Evolutionary conservation across 805 yeast species (phyloP).

Genomic region (Danielozyma ontarioensis): DNA sequence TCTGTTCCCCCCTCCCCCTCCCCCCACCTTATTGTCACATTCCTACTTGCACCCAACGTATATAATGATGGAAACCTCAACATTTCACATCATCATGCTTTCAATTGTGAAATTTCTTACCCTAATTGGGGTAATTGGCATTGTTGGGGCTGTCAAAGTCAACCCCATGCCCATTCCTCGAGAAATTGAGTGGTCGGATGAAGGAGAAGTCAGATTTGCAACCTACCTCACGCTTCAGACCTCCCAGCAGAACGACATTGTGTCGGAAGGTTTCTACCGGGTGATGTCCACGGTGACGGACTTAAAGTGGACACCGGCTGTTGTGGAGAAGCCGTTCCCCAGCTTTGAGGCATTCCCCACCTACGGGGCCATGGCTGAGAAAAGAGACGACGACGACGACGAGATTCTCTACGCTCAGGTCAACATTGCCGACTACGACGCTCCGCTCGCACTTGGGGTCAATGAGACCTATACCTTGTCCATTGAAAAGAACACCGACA

Average conservation of each 20-base stretch:
- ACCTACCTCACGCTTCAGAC: constrained; percentile 3
- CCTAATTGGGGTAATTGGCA: too few species aligned
- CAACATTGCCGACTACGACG: constrained; percentile 12
- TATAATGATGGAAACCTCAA: too few species aligned
- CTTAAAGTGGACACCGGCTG: constrained; percentile 31
- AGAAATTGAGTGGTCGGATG: constrained; percentile 14
- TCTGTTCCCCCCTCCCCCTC: too few species aligned
- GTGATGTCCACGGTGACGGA: constrained; percentile 10
- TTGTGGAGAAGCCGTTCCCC: constrained; percentile 21
- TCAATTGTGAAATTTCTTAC: too few species aligned
- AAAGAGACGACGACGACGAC: not conserved
- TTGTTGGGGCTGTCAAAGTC: too few species aligned
- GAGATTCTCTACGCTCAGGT: constrained; percentile 3
- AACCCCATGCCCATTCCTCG: constrained; percentile 22
- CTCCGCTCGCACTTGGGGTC: constrained; percentile 29
- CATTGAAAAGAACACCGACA: constrained; percentile 5
- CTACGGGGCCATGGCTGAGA: not conserved
- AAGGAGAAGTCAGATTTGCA: constrained; percentile 4
- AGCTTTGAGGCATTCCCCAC: constrained; percentile 14
- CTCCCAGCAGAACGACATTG: constrained; percentile 6
- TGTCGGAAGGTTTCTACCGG: constrained; percentile 21
- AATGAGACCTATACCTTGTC: constrained; percentile 29
- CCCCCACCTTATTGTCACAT: too few species aligned
- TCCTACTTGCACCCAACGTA: too few species aligned
- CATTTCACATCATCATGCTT: too few species aligned